Evolutionary conservation across 2,329 filamentous ascomycete genomes (phyloP), one percentile per base, ranked within the genome.

Genomic region (Fusarium kyushuense): DNA sequence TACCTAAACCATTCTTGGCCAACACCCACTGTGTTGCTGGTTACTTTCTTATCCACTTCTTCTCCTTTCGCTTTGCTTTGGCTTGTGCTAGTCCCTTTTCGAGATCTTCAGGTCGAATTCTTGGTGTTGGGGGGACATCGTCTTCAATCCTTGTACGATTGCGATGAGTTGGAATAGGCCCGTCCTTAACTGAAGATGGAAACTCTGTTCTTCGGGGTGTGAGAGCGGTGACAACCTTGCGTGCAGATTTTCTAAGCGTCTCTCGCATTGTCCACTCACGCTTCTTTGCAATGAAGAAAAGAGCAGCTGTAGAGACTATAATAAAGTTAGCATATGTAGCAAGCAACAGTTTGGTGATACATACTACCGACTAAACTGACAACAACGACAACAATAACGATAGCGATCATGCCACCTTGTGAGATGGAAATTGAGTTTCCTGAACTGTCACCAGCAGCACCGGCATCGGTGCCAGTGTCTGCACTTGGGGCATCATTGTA

Each of bases 201-300:
- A 90, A 90, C 70, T 89, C 87, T 57, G 83, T 79, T 58, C 87
- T 83, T 47, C 87, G 81, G 8, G 88, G 88, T n/a, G 88, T 90
- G 56, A 90, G 81, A 7, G 84, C 88, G 6, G 83, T 85, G 42
- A 85, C 86, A 29, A 90, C 87, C 73, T 83, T 88, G 65, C 83
- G 84, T 32, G 88, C 88, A 2, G 92, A 94, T 67, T 87, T 87
- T 56, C 90, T 86, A 58, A 96, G 83, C 30, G 85, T 91, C 75
- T 92, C 88, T 60, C 89, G 87, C 70, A 96, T 83, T 69, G 89
- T 91, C 93, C 93, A 96, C 78, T 94, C 92, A 46, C 90, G 88
- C 81, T 93, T 94, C 84, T 96, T 96, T 56, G 93, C 91, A 36
- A 95, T 77, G 77, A 90, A 93, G 81, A 92, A 96, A 29, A 96